Base-by-base conservation (phyloP, 768 basidiomycete genomes). In the Pluteus cervinus region DNA sequence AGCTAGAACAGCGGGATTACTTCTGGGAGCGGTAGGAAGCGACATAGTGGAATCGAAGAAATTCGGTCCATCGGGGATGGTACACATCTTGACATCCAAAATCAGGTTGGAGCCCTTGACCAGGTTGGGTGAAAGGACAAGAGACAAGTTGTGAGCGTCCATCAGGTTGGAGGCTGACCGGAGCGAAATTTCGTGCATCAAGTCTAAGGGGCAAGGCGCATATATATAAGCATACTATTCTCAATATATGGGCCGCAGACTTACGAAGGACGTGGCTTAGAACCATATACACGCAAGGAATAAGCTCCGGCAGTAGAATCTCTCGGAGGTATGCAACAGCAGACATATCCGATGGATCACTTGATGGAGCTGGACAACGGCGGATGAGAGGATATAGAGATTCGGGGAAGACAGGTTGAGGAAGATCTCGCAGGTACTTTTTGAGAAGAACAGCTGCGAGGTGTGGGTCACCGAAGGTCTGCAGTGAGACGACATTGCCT, bases 401-500 rank as follows among this genome's bases (percentile, higher is more conserved):
- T 57, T 87, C 86, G 1, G 81, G 74, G 46, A 92, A 86, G n/a
- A 86, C 60, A 3, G 89, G 83, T 35, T 76, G 70, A 2, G 86
- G 86, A 2, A 92, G 64, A 55, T 89, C 86, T 24, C 86, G 75
- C 17, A 92, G 60, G 53, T 84, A 90, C 53, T 87, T 89, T 65
- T 92, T 91, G 38, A 92, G 61, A 24, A 92, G 66, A 1, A 91
- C 89, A 7, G 89, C 86, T 3, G 86, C 85, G 1, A 92, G 69
- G 56, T 86, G 72, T 5, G 86, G 81, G 48, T 90, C 87, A 0
- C 68, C 71, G 50, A 86, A 90, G 2, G 69, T 79, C n/a, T 75
- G 63, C 29, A 92, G 60, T 1, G 84, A 86, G 7, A 92, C 81
- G 1, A 89, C 79, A 44, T 88, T 76, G 9, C 85, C 84, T 85